Evolutionary conservation across 1,284 basidiomycete species (phyloP), one percentile per base, ranked within the genome.

Genomic region (Malassezia vespertilionis): DNA sequence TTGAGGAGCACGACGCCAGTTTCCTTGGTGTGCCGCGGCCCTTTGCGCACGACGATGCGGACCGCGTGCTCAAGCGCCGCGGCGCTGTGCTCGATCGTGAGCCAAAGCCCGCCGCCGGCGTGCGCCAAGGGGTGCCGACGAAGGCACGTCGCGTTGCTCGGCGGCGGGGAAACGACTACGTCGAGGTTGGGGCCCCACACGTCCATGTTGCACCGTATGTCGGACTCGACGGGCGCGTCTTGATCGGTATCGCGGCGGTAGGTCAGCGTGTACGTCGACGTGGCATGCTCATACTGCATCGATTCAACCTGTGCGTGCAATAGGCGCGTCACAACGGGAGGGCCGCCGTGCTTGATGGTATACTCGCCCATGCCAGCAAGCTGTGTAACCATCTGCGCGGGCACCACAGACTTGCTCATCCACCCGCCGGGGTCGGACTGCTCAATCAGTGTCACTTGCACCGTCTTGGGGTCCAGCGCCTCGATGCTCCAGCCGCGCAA

Each of bases 401-500:
- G 89, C 30, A 90, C 89, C 14, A 85, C 85, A 0, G 84, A 82
- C 72, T 96, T 97, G 73, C 87, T 88, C 5, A 87, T 82, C 91
- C 91, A 95, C 39, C 90, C 89, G 67, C 93, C 87, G 2, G 89
- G 89, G 72, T 96, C 90, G 11, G 86, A 89, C 73, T 97, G 93
- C 68, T 97, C 93, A 3, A 99, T 79, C 2, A 99, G 75, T 0
- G 90, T 95, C 45, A 96, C 80, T 27, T 87, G 82, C 0, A 90
- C 93, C 0, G 93, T 97, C 1, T 83, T 96, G 0, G 90, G 93
- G 1, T 88, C 95, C 3, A 99, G 76, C 0, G 86, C 80, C 72
- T 97, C 91, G 56, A 99, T 87, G 0, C 89, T 86, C 86, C 89
- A 96, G 34, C 91, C 93, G 71, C 89, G 86, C 27, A 99, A 75